phyloP scores from a whole-genome alignment of 352 stramenopile species.

The Globisporangium parvum region DNA sequence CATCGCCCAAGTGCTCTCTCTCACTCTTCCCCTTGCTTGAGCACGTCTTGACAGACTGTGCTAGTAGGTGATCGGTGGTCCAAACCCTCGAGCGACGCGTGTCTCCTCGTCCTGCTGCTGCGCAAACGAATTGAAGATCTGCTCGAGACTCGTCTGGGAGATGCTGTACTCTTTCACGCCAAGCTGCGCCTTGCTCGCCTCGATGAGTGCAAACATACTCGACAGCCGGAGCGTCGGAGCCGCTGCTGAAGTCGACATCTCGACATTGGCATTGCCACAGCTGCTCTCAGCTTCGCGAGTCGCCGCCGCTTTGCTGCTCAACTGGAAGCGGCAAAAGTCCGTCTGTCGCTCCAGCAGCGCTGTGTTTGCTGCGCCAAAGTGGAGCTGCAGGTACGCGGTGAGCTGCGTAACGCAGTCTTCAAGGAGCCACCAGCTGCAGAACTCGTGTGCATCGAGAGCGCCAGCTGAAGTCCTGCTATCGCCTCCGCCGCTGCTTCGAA shows the following conservation, averaged over 20 bases:
- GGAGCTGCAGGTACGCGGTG: constrained; percentile 23
- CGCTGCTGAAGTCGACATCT: background rate
- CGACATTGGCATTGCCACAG: background rate
- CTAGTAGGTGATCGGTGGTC: no score
- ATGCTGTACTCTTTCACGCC: constrained; percentile 73
- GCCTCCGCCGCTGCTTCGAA: background rate
- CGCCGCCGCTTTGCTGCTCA: constrained; percentile 7
- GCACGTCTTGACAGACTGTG: no score
- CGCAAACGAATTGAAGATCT: constrained; percentile 87
- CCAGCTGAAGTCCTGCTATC: constrained; percentile 1
- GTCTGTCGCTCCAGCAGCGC: constrained; percentile 49
- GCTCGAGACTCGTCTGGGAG: constrained; percentile 77
- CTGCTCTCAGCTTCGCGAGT: background rate
- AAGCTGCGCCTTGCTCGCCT: constrained; percentile 12
- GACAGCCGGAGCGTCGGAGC: constrained; percentile 1
- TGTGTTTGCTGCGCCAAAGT: constrained; percentile 25
- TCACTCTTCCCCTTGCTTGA: no score
- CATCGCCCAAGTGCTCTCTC: no score
- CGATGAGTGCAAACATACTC: constrained; percentile 10
- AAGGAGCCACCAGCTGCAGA: constrained; percentile 60
- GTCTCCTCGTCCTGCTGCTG: constrained; percentile 25
- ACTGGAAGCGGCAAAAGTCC: constrained; percentile 61
- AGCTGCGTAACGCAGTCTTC: constrained; percentile 45
- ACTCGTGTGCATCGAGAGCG: constrained; percentile 22
- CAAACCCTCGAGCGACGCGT: background rate